Evolutionary conservation across 2,329 filamentous ascomycete genomes (phyloP), one percentile per base, ranked within the genome.

Genomic region (Ceratocystis smalleyi): DNA sequence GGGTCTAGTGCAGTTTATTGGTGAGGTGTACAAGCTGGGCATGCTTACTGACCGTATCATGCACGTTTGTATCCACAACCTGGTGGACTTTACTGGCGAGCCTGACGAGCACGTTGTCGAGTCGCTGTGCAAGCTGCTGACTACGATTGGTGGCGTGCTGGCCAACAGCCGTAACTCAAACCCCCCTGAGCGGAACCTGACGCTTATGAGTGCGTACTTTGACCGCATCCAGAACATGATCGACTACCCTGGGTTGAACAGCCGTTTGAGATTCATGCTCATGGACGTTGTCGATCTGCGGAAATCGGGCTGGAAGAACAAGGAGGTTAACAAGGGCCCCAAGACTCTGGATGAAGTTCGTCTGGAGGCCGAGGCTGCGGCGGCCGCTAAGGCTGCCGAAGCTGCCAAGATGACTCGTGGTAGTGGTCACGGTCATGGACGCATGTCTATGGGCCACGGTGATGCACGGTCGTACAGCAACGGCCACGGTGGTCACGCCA

Each of bases 41-140:
- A 99, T 99, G 94, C 83, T 99, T 75, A 99, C 94, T 67, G 89
- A 96, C 75, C 89, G 92, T 74, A 99, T 99, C 77, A 99, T 99
- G 94, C 92, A 99, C 79, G 90, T 96, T 76, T 99, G 94, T 82
- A 91, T 99, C 32, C 87, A 91, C 78, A 96, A 95, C 77, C 83
- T 99, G 68, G 89, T 99, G 69, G 92, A 99, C 77, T 97, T 95
- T 75, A 87, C 92, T 72, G 91, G 89, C 67, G 79, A 90, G 67
- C 94, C 94, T 55, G 94, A 99, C 70, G 94, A 99, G 77, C 89
- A 92, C 63, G 91, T 96, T 74, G 87, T 99, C 67, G 94, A 99
- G 80, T 95, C 90, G 69, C 84, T 99, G 75, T 91, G 87, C 71
- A 96, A 95, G 77, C 81, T 99, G 68, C 83, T 99, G 67, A 85